Evolutionary conservation across 768 basidiomycete species (phyloP), one percentile per base, ranked within the genome.

Genomic region (Pulveroboletus frians): DNA sequence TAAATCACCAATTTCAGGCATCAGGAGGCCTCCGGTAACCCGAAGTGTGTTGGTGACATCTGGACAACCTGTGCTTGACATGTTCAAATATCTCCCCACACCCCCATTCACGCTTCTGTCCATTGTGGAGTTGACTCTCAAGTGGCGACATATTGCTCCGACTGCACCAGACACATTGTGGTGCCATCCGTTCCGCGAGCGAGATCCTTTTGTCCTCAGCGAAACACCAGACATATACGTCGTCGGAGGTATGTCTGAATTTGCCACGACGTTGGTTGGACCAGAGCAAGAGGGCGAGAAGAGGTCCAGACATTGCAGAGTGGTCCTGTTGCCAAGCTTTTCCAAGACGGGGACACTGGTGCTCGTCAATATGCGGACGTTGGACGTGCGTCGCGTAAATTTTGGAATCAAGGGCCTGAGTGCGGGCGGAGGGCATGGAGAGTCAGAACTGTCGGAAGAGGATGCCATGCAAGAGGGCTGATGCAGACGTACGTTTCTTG

Each of bases 151-250:
- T 71, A 82, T 96, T 66, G 93, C 96, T n/a, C 96, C 96, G 4
- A 98, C 96, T 8, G 95, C 95, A 21, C 96, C 96, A 23, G 96
- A 99, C 68, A 99, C 96, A 1, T 76, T 99, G 4, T 97, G 93
- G 93, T 97, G 96, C 59, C 94, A 97, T 66, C 96, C 96, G 15
- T 98, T 87, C 71, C 80, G 87, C 43, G 75, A 80, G 26, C 71
- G 74, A 15, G 96, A 99, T 63, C 96, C 96, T 0, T 99, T 99
- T 70, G 75, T 96, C 48, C 76, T 99, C 29, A 59, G 71, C n/a
- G 77, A 84, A 62, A 85, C 91, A 9, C 96, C 96, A 14, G 83
- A 96, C 62, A 68, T 98, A 26, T 98, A 97, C 66, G 74, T 94
- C 56, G 75, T 94, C n/a, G 96, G 96, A 30, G 90, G 90, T 52